phyloP scores from a whole-genome alignment of 2,329 filamentous ascomycete genomes.

The Monilinia fructicola region DNA sequence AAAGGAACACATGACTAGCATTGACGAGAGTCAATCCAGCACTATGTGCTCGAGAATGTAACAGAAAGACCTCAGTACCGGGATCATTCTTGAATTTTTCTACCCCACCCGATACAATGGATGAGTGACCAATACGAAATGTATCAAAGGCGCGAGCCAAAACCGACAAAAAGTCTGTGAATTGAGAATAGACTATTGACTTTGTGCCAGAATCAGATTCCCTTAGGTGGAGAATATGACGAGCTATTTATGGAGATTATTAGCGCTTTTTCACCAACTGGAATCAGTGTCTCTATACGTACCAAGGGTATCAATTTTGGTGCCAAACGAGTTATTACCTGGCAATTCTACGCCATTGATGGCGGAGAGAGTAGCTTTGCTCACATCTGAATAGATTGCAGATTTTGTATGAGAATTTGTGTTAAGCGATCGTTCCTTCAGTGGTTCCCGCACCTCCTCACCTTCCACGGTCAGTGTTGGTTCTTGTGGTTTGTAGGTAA shows the following conservation, averaged over 20 bases:
- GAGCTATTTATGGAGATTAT: conserved; percentile 43
- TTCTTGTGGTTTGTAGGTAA: conserved; percentile 76
- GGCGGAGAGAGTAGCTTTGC: conserved; percentile 66
- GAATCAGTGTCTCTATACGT: background rate
- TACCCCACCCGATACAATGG: conserved; percentile 69
- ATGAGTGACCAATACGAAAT: conserved; percentile 71
- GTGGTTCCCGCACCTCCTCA: conserved; percentile 46
- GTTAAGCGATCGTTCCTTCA: conserved; percentile 33
- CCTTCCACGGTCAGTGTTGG: conserved; percentile 60
- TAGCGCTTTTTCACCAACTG: background rate
- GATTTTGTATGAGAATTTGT: conserved; percentile 38
- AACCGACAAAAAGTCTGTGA: conserved; percentile 75
- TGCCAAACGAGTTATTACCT: conserved; percentile 69
- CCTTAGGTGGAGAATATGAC: conserved; percentile 84
- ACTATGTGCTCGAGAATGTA: conserved; percentile 85
- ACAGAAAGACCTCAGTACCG: conserved; percentile 74
- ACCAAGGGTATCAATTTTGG: conserved; percentile 78
- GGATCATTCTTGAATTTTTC: conserved; percentile 75
- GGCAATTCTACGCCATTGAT: conserved; percentile 80
- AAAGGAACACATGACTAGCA: conserved; percentile 90
- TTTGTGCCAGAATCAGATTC: conserved; percentile 83
- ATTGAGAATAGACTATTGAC: conserved; percentile 92
- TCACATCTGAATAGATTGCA: conserved; percentile 76
- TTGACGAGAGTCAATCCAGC: conserved; percentile 90
- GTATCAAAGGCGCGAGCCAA: conserved; percentile 67